Evolutionary conservation across 2,329 filamentous ascomycete genomes (phyloP), one percentile per base, ranked within the genome.

Genomic region (Periglandula ipomoeae): DNA sequence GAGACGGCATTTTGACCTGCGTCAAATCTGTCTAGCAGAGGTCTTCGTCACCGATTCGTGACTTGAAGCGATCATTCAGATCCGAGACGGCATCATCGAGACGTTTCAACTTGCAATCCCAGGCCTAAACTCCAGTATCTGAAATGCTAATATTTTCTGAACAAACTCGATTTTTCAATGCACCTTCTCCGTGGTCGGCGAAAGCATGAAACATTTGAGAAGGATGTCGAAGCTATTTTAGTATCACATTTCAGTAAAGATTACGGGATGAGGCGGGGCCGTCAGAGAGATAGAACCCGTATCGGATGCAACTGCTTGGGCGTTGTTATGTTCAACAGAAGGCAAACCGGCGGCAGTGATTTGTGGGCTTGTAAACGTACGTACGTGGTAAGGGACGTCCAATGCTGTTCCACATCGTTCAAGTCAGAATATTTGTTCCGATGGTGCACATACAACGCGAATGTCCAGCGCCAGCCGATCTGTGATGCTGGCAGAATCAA

Each of bases 331-430:
- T 49, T 49, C 45, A 47, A 52, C 47, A 45, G 44, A 35, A 43
- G 43, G 47, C 50, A 52, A 47, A 50, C 47, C 44, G 24, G 41
- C 26, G 32, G 24, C 49, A 46, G 30, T 44, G 45, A 35, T 34
- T 38, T 44, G 44, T 44, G 34, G 26, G 30, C 17, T 40, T 6
- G 49, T 38, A 34, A 41, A 35, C 23, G 24, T 47, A 38, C 20
- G 20, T 47, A 38, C 20, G 20, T 39, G 39, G 44, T 11, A 39
- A 26, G 30, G 24, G 35, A 50, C 23, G 27, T 15, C n/a, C 34
- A 43, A 20, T 49, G 23, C 30, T 48, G 46, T 41, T 26, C 40
- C 41, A 45, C 40, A 37, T 40, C 44, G 42, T 24, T 24, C 27
- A 35, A n/a, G 35, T 13, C 11, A 41, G 22, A 20, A 17, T 19